Evolutionary conservation across 352 stramenopile genomes (phyloP).

Genomic region (Phytophthora sojae): DNA sequence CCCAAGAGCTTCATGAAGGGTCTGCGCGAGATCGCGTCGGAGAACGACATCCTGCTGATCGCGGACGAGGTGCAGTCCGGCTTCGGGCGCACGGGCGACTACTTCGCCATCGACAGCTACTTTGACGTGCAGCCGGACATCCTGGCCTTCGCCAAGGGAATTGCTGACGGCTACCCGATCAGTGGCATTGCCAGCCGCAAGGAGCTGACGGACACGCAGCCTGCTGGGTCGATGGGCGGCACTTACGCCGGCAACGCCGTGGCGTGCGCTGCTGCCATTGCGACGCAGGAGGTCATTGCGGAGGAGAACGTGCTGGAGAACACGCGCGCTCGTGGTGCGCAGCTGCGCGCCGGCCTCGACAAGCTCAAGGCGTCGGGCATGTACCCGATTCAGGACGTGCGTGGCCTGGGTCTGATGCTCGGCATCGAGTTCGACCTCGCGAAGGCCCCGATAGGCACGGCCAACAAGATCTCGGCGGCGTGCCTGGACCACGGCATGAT

Average conservation of each 20-base stretch:
- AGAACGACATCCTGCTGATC: constrained; percentile 94
- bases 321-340: constrained; percentile 68
- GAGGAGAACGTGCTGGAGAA: constrained; percentile 93
- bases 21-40: constrained; percentile 90
- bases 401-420: constrained; percentile 94
- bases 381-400: constrained; percentile 87
- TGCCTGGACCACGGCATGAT: constrained; percentile 92
- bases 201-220: constrained; percentile 86
- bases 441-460: constrained; percentile 62
- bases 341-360: constrained; percentile 81
- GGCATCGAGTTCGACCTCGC: constrained; percentile 91
- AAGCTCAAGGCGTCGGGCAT: constrained; percentile 77
- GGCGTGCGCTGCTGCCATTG: constrained; percentile 91
- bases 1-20: constrained; percentile 93
- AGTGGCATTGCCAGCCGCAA: constrained; percentile 89
- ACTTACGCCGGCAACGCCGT: constrained; percentile 94
- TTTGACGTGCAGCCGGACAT: constrained; percentile 92
- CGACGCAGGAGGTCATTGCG: constrained; percentile 87
- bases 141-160: constrained; percentile 94
- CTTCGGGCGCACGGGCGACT: constrained; percentile 87
- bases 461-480: constrained; percentile 74
- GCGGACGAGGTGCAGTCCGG: constrained; percentile 94
- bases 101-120: constrained; percentile 90
- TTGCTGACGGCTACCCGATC: constrained; percentile 93
- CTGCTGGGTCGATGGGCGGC: constrained; percentile 92